phyloP scores from a whole-genome alignment of 208 protist species.

The Acanthamoeba royreba region DNA sequence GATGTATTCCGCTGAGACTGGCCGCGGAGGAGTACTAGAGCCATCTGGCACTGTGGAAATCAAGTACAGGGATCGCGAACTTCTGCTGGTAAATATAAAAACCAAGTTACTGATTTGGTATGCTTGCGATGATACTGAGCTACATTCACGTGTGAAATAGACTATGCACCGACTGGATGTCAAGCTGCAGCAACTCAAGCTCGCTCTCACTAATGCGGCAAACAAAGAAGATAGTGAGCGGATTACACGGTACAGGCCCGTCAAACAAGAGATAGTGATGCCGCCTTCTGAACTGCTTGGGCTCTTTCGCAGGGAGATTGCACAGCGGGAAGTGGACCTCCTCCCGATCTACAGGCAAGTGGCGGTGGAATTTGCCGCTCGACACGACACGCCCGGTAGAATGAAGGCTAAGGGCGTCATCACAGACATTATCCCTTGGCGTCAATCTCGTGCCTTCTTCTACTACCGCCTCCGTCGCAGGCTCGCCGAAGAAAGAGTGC shows the following conservation, averaged over 20 bases:
- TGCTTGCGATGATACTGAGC: too few relatives aligned
- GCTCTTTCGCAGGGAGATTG: neutral
- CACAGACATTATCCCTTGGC: conserved; percentile 89
- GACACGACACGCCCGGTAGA: conserved; percentile 94
- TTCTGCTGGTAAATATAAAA: too few relatives aligned
- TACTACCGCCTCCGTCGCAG: conserved; percentile 90
- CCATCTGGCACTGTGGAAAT: conserved; percentile 93
- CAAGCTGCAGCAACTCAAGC: neutral
- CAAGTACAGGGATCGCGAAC: conserved; percentile 84
- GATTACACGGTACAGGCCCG: neutral
- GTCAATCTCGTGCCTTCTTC: conserved; percentile 87
- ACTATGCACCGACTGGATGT: neutral
- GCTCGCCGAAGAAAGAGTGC: conserved; percentile 68
- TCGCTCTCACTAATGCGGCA: neutral
- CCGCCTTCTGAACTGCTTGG: neutral
- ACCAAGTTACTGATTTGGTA: too few relatives aligned
- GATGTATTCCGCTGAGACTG: conserved; percentile 94
- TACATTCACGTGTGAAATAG: too few relatives aligned
- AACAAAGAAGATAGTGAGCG: neutral
- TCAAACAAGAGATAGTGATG: neutral
- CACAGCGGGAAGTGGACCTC: conserved; percentile 71
- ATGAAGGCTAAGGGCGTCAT: conserved; percentile 94
- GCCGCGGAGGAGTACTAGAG: conserved; percentile 94
- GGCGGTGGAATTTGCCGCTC: conserved; percentile 93
- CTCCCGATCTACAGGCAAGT: conserved; percentile 91